Base-by-base conservation (phyloP, 2,329 filamentous ascomycete genomes). In the Clonostachys sp. region DNA sequence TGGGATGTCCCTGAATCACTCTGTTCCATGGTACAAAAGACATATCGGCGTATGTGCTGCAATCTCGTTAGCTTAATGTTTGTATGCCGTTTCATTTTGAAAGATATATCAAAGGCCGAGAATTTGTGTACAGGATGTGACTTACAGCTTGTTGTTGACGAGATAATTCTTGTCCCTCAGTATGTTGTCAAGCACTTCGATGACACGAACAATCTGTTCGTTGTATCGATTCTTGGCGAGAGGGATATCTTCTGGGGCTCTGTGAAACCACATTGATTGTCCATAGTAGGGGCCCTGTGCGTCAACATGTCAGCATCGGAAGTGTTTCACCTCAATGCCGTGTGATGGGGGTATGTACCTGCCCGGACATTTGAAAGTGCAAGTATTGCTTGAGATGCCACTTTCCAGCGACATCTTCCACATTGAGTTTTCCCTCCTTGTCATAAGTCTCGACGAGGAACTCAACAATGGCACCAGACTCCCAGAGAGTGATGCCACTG, bases 221-320 rank as follows among this genome's bases (percentile, higher is more conserved):
- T 41, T 16, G 20, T 46, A 46, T 36, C 45, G 45, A 6, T 38
- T 24, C 20, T 24, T 16, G 16, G 35, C 45, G 2, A 18, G n/a
- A 35, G 45, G 38, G 4, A 41, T 30, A 13, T 46, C 10, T n/a
- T 46, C 34, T 8, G 13, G 18, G 33, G 41, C 64, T 36, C 5
- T 44, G 18, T 44, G 9, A 58, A 74, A 74, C 65, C 67, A 68
- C 13, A 48, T 53, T 8, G 51, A 52, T 51, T 74, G 67, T 4
- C 71, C 72, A 44, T 58, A 75, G 53, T 74, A 76, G 0, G 71
- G 72, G 1, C 70, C 71, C 54, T 73, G 63, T 8, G 68, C 68
- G 44, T 58, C 9, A 12, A 30, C 9, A 30, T 30, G 24, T 30
- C 24, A 30, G 24, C 9, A 30, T 30, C 9, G 24, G 24, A 30